Evolutionary conservation across 2,329 filamentous ascomycete genomes (phyloP).

Genomic region (Venturia aucupariae): DNA sequence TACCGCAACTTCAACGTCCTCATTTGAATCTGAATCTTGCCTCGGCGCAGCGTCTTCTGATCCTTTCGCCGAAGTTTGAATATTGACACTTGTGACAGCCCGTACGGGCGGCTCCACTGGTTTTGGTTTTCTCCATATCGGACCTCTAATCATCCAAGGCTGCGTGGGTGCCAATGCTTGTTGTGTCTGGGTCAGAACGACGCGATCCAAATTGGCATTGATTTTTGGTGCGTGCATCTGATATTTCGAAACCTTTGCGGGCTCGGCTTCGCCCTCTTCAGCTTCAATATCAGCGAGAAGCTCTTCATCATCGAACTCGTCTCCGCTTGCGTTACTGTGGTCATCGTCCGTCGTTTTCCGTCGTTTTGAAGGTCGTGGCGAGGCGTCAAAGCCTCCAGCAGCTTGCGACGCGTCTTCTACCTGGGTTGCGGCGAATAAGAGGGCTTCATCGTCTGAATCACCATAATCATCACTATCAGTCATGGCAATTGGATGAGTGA

Average conservation of each 20-base stretch:
- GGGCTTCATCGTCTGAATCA: slow-evolving; percentile 57
- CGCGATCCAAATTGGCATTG: slow-evolving; percentile 31
- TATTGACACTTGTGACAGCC: slow-evolving; percentile 6
- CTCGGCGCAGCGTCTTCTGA: slow-evolving; percentile 15
- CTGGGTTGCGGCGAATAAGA: slow-evolving; percentile 52
- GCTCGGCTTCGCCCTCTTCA: slow-evolving; percentile 14
- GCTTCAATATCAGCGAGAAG: neutral
- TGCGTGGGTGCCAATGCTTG: slow-evolving; percentile 26
- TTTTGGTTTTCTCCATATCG: slow-evolving; percentile 37
- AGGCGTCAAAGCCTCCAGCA: slow-evolving; percentile 25
- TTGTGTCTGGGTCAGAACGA: slow-evolving; percentile 37
- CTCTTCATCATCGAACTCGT: slow-evolving; percentile 16
- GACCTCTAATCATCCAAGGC: slow-evolving; percentile 36
- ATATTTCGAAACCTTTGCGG: slow-evolving; percentile 29
- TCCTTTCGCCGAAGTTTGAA: slow-evolving; percentile 21
- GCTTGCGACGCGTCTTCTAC: slow-evolving; percentile 25
- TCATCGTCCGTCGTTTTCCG: slow-evolving; percentile 22
- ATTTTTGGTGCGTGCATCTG: slow-evolving; percentile 35
- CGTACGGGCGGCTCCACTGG: neutral
- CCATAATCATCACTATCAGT: slow-evolving; percentile 47
- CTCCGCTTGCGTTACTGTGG: slow-evolving; percentile 18
- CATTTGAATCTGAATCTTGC: neutral
- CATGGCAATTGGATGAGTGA: neutral
- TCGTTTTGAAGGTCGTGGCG: slow-evolving; percentile 29
- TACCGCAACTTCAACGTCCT: neutral